phyloP scores from a whole-genome alignment of 768 basidiomycete genomes.

The Leucocoprinus sp. region DNA sequence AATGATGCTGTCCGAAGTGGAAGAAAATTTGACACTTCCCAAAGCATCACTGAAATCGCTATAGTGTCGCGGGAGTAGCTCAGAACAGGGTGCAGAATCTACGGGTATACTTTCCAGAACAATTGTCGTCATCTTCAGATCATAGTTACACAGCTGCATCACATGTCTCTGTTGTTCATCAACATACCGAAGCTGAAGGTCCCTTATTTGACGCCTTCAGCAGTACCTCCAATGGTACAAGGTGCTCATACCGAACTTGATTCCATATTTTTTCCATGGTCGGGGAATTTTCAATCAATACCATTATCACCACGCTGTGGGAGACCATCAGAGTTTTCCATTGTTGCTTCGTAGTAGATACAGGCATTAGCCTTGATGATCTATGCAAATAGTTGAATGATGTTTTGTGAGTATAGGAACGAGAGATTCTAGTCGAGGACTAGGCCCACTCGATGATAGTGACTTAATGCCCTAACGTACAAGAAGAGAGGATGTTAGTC shows the following conservation, averaged over 20 bases:
- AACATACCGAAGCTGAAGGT: slow-evolving; percentile 32
- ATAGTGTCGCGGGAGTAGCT: slow-evolving; percentile 31
- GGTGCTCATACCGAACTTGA: slow-evolving; percentile 39
- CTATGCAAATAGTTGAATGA: not conserved
- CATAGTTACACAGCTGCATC: slow-evolving; percentile 1
- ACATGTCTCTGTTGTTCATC: not conserved
- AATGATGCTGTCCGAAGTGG: slow-evolving; percentile 34
- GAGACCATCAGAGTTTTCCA: slow-evolving; percentile 19
- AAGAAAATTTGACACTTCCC: slow-evolving; percentile 34
- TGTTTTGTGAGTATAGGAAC: slow-evolving; percentile 1
- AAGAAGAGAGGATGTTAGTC: slow-evolving; percentile 13
- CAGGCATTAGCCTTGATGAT: slow-evolving; percentile 15
- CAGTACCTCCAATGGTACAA: slow-evolving; percentile 24
- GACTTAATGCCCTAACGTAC: not conserved
- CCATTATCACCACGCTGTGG: slow-evolving; percentile 31
- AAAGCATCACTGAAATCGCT: slow-evolving; percentile 29
- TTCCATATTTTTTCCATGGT: slow-evolving; percentile 37
- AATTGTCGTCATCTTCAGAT: slow-evolving; percentile 10
- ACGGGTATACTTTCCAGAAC: slow-evolving; percentile 7
- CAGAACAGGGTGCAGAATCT: not conserved
- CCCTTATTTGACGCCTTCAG: slow-evolving; percentile 1
- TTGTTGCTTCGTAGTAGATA: slow-evolving; percentile 14
- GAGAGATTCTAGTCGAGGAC: slow-evolving; percentile 6
- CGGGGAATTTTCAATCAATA: slow-evolving; percentile 51
- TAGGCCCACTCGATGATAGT: slow-evolving; percentile 2